phyloP scores from a whole-genome alignment of 2,329 filamentous ascomycete species.

The Ceratocystis papillata region DNA sequence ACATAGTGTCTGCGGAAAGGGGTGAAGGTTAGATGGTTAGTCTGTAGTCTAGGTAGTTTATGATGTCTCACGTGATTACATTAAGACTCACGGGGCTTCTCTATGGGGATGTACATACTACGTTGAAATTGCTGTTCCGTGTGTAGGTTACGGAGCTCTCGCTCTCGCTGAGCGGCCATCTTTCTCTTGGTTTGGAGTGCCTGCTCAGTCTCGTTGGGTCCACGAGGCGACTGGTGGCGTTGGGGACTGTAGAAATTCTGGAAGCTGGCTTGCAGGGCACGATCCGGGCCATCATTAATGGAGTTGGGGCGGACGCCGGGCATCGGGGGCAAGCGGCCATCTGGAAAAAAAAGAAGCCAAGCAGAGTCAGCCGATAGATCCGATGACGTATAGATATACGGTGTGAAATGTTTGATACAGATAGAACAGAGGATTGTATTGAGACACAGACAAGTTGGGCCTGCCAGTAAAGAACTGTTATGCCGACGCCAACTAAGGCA shows the following conservation, averaged over 20 bases:
- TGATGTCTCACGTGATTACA: background rate
- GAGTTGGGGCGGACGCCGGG: slow-evolving; percentile 66
- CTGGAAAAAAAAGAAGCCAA: slow-evolving; percentile 35
- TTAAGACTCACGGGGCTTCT: background rate
- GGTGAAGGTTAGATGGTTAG: background rate
- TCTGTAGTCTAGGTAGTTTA: too few species aligned
- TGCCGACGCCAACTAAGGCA: background rate
- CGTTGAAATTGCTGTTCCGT: slow-evolving; percentile 99
- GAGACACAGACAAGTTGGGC: slow-evolving; percentile 17
- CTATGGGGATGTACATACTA: slow-evolving; percentile 54
- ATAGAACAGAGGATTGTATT: slow-evolving; percentile 16
- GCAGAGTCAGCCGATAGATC: slow-evolving; percentile 7
- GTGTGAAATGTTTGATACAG: slow-evolving; percentile 4
- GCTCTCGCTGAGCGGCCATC: slow-evolving; percentile 97
- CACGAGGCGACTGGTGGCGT: slow-evolving; percentile 69
- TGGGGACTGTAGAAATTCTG: slow-evolving; percentile 93
- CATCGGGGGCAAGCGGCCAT: slow-evolving; percentile 48
- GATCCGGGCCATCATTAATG: slow-evolving; percentile 58
- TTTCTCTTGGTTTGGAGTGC: slow-evolving; percentile 98
- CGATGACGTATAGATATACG: slow-evolving; percentile 11
- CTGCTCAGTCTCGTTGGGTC: slow-evolving; percentile 86
- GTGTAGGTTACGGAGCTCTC: slow-evolving; percentile 98
- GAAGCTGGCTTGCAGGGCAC: slow-evolving; percentile 46
- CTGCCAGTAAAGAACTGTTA: background rate
- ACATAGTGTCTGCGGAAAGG: slow-evolving; percentile 38